Evolutionary conservation across 2,329 filamentous ascomycete species (phyloP), one percentile per base, ranked within the genome.

Genomic region (Blastomyces gilchristii): DNA sequence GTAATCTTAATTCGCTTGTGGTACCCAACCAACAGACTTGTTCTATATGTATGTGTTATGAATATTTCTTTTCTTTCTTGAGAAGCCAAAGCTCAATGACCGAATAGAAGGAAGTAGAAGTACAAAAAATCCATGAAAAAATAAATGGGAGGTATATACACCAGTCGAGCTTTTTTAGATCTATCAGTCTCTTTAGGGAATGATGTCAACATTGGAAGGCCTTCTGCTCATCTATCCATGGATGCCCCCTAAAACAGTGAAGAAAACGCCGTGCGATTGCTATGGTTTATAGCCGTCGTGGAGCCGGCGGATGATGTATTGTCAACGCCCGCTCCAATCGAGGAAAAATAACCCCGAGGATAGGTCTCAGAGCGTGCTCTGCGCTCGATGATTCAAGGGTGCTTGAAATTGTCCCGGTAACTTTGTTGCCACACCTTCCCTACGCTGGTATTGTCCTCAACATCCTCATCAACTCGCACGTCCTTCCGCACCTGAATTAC

Each of bases 401-500:
- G 25, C 31, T 31, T 45, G 57, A 58, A 58, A 7, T 25, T 58
- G 41, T 58, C 22, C 22, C 41, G 18, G 28, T 58, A 58, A 9
- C 39, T 25, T 58, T 47, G 22, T 25, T 47, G 37, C 57, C 57
- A 58, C 22, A 16, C 39, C 41, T 25, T 58, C 6, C 41, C 57
- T 34, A 25, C 57, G n/a, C 57, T 47, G 25, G 57, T 12, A 45
- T 47, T 43, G 25, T 58, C 57, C 41, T 58, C 57, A 28, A 45
- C 5, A 11, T 47, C 57, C 22, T 47, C 54, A 28, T 41, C 25
- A 34, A 58, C 41, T 18, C 45, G 39, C 57, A 58, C 57, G 25
- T 58, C 57, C 12, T 58, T 58, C 39, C 57, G 57, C 57, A 58
- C 57, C 8, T 58, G 39, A 47, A 58, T 58, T 43, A 58, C 57